Evolutionary conservation across 345 rosid species (phyloP).

Genomic region (Citrus unshiu): DNA sequence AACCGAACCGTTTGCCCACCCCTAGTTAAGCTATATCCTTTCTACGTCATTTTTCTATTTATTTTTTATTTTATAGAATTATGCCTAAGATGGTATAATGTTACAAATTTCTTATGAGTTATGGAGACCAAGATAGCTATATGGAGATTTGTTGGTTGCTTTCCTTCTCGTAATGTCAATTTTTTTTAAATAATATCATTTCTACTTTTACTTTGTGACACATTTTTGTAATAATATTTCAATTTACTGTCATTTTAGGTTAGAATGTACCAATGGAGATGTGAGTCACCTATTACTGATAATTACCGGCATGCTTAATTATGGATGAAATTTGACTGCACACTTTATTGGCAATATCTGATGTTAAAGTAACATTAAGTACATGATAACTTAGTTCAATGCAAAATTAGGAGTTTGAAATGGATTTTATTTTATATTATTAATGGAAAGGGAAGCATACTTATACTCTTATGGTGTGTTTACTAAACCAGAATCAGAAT

Average conservation of each 20-base stretch:
- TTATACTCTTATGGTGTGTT: no score
- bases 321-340: neutral
- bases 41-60: neutral
- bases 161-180: neutral
- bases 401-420: no score
- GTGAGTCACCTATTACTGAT: neutral
- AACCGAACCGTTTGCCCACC: no score
- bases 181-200: neutral
- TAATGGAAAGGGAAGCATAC: no score
- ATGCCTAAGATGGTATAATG: neutral
- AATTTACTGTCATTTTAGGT: neutral
- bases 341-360: neutral
- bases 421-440: no score
- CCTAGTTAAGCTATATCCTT: neutral
- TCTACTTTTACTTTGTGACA: neutral
- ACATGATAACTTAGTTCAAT: neutral
- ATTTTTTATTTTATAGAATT: neutral
- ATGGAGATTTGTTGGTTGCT: neutral
- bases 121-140: neutral
- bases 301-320: neutral
- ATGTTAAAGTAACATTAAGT: neutral
- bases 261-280: neutral
- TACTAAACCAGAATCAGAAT: accelerated
- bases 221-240: no score
- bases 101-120: neutral